Percentiles rank a stretch among this genome's conserved stretches.
Evolutionary conservation across 106 monocot genomes (phyloP).

Genomic region (Cymbidium sinense): DNA sequence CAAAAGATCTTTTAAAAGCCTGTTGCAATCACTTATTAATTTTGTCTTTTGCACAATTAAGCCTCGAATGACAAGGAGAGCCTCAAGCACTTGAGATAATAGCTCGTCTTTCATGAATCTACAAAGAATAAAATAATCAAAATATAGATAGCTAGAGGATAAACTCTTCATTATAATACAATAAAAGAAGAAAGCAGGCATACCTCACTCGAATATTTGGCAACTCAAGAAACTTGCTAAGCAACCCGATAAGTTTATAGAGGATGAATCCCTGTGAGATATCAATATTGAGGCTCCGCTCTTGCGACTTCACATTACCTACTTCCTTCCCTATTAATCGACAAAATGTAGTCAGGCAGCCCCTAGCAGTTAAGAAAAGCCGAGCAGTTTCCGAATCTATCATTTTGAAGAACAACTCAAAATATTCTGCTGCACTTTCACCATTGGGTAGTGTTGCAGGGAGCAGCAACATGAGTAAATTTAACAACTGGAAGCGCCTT

Average conservation of each 20-base stretch:
- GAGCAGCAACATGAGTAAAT: slow-evolving; percentile 69
- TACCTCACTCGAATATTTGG: slow-evolving; percentile 88
- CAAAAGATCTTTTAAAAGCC: slow-evolving; percentile 85
- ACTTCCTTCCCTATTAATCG: slow-evolving; percentile 75
- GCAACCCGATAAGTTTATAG: slow-evolving; percentile 93
- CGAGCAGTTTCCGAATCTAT: slow-evolving; percentile 66
- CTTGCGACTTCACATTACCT: slow-evolving; percentile 69
- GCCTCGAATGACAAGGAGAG: slow-evolving; percentile 91
- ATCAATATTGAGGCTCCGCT: slow-evolving; percentile 91
- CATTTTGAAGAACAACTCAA: slow-evolving; percentile 85
- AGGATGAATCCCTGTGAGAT: slow-evolving; percentile 97
- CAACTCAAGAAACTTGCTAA: slow-evolving; percentile 92
- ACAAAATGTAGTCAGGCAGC: slow-evolving; percentile 69
- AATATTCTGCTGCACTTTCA: slow-evolving; percentile 98
- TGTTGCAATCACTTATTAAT: slow-evolving; percentile 84
- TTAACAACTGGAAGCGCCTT: slow-evolving; percentile 78
- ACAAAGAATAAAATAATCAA: slow-evolving; percentile 1
- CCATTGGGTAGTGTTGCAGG: slow-evolving; percentile 71
- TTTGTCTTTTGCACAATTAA: slow-evolving; percentile 97
- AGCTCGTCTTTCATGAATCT: slow-evolving; percentile 90
- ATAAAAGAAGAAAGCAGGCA: not conserved
- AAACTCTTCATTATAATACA: not conserved
- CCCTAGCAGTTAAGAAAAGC: slow-evolving; percentile 82
- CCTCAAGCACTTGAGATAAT: slow-evolving; percentile 80
- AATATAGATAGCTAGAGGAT: not conserved